Evolutionary conservation across 108 stramenopile species (phyloP), one percentile per base, ranked within the genome.

Genomic region (Fistulifera pelliculosa): DNA sequence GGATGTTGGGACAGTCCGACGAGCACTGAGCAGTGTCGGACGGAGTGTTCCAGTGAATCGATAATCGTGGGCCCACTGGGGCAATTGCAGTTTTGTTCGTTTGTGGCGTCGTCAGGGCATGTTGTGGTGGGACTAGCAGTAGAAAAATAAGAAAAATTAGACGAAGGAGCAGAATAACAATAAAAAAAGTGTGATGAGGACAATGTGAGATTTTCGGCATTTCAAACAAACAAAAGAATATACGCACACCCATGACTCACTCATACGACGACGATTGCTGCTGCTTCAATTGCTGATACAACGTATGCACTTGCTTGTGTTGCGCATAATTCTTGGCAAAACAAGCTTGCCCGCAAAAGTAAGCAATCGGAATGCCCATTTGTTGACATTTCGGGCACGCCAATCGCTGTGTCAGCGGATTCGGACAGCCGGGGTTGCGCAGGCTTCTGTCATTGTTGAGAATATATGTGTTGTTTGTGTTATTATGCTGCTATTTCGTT

Each of bases 301-400:
- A 42, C 8, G 52, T 58, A 61, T 94, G 93, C 10, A 94, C 70
- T 48, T 72, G 51, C 56, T 94, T 94, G 66, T 94, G 93, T 18
- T 69, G 61, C 1, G 56, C 62, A 45, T 88, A 94, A 62, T 82
- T 89, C n/a, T 47, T 48, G 56, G 87, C 87, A 75, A 94, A 90
- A 51, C 93, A 94, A 13, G 69, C 71, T 63, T 94, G 93, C 14
- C 68, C 64, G 61, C 93, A 94, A 66, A 91, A 94, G 47, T 83
- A 85, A 16, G 79, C 67, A 27, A 79, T 74, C 0, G 80, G 71
- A 1, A 94, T 47, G 0, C 87, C 87, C 25, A 87, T 60, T 49
- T 88, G 79, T 50, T 77, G 76, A 59, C 93, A 94, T 66, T 88
- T 94, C 7, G 93, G 93, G 62, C 93, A 94, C 8, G 89, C 85